A percentile compares a stretch with the other conserved stretches of the same genome.
These are phyloP conservation scores for Geotrichum ghanense DNA, from an alignment of 805 yeast genomes.

Conservation along the genomic window DNA sequence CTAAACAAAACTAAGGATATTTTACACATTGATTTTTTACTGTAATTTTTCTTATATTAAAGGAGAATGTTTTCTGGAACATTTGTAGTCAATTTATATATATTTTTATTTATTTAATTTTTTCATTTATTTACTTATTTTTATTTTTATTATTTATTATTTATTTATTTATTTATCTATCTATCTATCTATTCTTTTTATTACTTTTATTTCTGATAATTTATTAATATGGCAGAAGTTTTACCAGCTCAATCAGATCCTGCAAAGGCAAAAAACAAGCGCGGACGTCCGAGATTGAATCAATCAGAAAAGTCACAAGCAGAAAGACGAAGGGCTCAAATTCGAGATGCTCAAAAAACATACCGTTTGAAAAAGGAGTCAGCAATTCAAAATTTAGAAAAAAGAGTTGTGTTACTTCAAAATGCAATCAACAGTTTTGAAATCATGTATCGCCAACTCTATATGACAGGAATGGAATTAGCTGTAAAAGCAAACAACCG, in stretches of 20 bases:
- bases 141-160: no score
- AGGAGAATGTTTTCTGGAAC: no score
- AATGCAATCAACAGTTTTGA: constrained; percentile 7
- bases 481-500: constrained; percentile 7
- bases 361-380: constrained; percentile 13
- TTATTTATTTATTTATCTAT: no score
- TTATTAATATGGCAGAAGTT: no score
- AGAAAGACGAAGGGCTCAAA: constrained; percentile 13
- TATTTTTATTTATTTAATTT: no score
- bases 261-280: constrained; percentile 5
- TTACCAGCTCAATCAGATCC: background rate
- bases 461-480: constrained; percentile 10
- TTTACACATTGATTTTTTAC: no score
- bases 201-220: no score
- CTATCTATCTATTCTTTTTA: no score
- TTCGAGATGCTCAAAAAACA: constrained; percentile 12
- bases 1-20: no score
- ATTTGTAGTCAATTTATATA: no score
- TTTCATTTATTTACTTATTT: no score
- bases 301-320: constrained; percentile 8
- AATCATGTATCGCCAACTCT: constrained; percentile 8
- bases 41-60: no score
- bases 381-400: constrained; percentile 5
- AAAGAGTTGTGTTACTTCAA: constrained; percentile 7
- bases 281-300: constrained; percentile 11